A percentile compares a stretch with the other conserved stretches of the same genome.
phyloP scores from a whole-genome alignment of 192 early-diverging fungal species.

The Backusella luteola region DNA sequence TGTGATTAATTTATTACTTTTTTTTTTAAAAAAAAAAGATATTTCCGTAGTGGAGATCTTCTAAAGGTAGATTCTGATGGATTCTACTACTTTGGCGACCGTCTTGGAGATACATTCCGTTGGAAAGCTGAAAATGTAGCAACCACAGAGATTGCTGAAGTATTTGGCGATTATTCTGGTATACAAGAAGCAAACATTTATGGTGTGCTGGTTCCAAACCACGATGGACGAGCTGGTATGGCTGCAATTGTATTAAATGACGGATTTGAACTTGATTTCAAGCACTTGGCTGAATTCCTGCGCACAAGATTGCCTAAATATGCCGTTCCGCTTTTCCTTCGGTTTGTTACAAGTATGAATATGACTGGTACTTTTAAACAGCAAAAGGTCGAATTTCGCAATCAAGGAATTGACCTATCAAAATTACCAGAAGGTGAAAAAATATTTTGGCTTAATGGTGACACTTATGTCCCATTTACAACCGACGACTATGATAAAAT shows the following conservation, averaged over 20 bases:
- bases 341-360: slow-evolving; percentile 49
- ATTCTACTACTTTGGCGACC: slow-evolving; percentile 65
- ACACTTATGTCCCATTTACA: slow-evolving; percentile 42
- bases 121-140: slow-evolving; percentile 68
- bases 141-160: slow-evolving; percentile 59
- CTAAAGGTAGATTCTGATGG: slow-evolving; percentile 46
- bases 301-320: slow-evolving; percentile 52
- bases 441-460: slow-evolving; percentile 44
- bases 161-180: slow-evolving; percentile 45
- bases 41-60: slow-evolving; percentile 61
- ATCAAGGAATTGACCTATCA: slow-evolving; percentile 43
- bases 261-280: slow-evolving; percentile 33
- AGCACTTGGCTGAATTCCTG: slow-evolving; percentile 34
- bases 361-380: slow-evolving; percentile 55
- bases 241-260: slow-evolving; percentile 55
- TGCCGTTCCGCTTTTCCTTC: slow-evolving; percentile 64
- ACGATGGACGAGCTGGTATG: slow-evolving; percentile 68
- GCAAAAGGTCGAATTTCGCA: slow-evolving; percentile 46
- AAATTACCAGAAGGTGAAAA: slow-evolving; percentile 29
- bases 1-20: not conserved
- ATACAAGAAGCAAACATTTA: slow-evolving; percentile 65
- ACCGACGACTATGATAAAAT: slow-evolving; percentile 24
- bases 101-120: slow-evolving; percentile 69
- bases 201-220: slow-evolving; percentile 53
- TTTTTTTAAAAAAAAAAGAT: not conserved